Base-by-base conservation (phyloP, 352 stramenopile species). In the Pythium guiyangense region DNA sequence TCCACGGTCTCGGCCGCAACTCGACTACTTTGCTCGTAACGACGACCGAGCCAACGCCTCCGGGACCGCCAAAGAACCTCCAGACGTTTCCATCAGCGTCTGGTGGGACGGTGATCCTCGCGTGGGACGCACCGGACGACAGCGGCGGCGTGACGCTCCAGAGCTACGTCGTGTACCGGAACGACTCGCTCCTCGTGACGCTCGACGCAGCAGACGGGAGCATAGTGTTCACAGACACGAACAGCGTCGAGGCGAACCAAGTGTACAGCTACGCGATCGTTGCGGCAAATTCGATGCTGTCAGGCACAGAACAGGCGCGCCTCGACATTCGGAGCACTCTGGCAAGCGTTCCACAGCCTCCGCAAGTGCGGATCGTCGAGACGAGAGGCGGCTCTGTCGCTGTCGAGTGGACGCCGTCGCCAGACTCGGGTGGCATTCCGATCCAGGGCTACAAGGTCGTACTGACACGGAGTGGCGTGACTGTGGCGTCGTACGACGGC, bases 201-300 rank as follows among this genome's bases (percentile, higher is more conserved):
- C 27, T 69, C 3, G 62, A 56, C 5, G 44, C 22, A 0, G 27
- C 37, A 5, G 50, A 51, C 31, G 37, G 40, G 1, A 56, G 34
- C 3, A 49, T 48, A 8, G 49, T 54, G 35, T 84, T 75, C 50
- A 46, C 46, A 3, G 77, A 87, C 48, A 42, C 59, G n/a, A 40
- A 53, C 18, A 45, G 40, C 9, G 45, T 88, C 0, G 2, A 2
- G 2, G 71, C 77, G 12, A 57, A 64, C 15, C 63, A 51, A 3
- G 31, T 47, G 3, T 88, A 88, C 45, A 67, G 29, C 11, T 88
- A 87, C 63, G 55, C 60, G 4, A 59, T 87, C 1, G 61, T 69
- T 17, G 60, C 72, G 2, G 62, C 54, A 1, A 84, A 70, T 54
- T 62, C 68, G 14, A 49, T 71, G 44, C 31, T 55, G 20, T 27